Base-by-base conservation (phyloP, 2,329 filamentous ascomycete species). In the Exutisphaerella laricina region DNA sequence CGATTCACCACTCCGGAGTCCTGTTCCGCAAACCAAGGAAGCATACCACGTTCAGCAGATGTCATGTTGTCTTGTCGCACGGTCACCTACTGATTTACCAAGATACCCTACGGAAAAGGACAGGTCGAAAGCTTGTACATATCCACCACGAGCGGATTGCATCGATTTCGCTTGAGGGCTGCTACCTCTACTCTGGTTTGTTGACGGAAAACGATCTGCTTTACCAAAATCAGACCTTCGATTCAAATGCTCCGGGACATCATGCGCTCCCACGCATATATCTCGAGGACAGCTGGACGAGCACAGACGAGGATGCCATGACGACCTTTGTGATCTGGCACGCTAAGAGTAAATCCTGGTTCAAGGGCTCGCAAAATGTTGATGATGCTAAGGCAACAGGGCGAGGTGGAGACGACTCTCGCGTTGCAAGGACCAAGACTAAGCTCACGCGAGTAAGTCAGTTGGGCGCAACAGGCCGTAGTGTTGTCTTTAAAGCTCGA, bases 291-390 rank as follows among this genome's bases (percentile, higher is more conserved):
- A 70, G 70, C 13, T 81, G 77, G 73, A 82, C 77, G 14, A 75
- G 70, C 18, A 74, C 72, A 0, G 79, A 83, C 50, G 79, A 82
- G 54, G 79, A 82, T 53, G 73, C 75, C n/a, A 79, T 79, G 65
- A 80, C 77, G 0, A 79, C 75, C 2, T 83, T 83, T 56, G 79
- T 82, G n/a, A 67, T 83, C 30, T 83, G 79, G 79, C 74, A 80
- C 51, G 74, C 74, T 26, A 70, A 72, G 49, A 70, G 67, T 46
- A 79, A 78, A 55, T 71, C 70, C 6, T 73, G 75, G 55, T 81
- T 82, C 57, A 59, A 69, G 13, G 62, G 61, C 5, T 52, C 54
- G 13, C 54, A 61, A 6, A 54, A 44, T 4, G 53, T 56, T 3
- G 61, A 63, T 33, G 63, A 65, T 41, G 53, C 54, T 17, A 57